These are phyloP conservation scores for Polymyxa betae DNA, from an alignment of 208 protist species.

Conservation along the genomic window DNA sequence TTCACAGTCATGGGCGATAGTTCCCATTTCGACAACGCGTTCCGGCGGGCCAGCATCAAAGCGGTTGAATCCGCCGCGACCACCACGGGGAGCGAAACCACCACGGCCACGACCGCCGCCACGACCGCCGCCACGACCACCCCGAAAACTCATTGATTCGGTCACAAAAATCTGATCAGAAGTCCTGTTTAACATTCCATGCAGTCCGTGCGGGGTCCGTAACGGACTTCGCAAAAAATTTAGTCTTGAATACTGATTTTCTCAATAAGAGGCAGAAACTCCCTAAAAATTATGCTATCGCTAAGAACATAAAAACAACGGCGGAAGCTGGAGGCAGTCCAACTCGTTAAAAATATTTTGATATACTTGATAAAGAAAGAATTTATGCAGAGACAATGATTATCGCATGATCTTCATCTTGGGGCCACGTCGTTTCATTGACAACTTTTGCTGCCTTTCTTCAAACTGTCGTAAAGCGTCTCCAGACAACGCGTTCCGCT, in stretches of 20 bases:
- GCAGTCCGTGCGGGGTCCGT: constrained; percentile 18
- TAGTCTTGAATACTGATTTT: too few species aligned
- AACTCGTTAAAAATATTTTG: too few species aligned
- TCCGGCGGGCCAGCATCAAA: constrained; percentile 66
- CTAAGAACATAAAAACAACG: too few species aligned
- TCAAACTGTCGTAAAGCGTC: constrained; percentile 12
- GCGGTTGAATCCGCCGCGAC: constrained; percentile 63
- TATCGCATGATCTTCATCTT: constrained; percentile 54
- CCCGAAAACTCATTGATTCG: constrained; percentile 43
- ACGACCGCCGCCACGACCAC: constrained; percentile 42
- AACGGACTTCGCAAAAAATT: constrained; percentile 32
- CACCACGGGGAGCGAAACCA: constrained; percentile 56
- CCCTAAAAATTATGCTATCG: too few species aligned
- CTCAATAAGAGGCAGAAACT: too few species aligned
- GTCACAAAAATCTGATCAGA: neutral
- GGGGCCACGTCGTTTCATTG: constrained; percentile 11
- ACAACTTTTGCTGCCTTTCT: neutral
- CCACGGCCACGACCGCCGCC: constrained; percentile 61
- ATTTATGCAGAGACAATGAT: too few species aligned
- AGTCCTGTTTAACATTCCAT: neutral
- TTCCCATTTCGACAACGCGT: constrained; percentile 66
- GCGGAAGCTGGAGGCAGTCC: too few species aligned
- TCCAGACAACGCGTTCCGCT: neutral
- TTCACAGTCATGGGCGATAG: constrained; percentile 73
- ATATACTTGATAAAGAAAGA: too few species aligned